phyloP scores from a whole-genome alignment of 768 basidiomycete species.

The Tephrocybe rancida region DNA sequence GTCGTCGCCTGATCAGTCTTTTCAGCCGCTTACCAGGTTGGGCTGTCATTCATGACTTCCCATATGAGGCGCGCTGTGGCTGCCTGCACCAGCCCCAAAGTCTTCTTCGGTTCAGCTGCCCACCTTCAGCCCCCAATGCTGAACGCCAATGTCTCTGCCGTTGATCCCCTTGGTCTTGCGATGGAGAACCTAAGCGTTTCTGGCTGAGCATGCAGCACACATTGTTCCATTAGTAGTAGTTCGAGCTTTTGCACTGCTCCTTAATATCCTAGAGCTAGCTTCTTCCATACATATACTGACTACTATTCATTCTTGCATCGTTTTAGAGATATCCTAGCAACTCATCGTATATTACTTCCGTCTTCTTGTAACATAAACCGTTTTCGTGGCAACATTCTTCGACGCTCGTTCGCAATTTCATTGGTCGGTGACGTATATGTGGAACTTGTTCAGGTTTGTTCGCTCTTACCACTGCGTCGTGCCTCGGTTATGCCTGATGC shows the following conservation, averaged over 20 bases:
- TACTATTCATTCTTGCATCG: neutral
- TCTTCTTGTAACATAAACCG: slow-evolving; percentile 3
- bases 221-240: neutral
- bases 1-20: slow-evolving; percentile 6
- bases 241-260: neutral
- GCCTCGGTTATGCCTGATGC: slow-evolving; percentile 45
- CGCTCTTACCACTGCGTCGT: neutral
- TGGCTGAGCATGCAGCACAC: neutral
- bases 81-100: slow-evolving; percentile 90
- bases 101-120: slow-evolving; percentile 70
- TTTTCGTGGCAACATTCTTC: neutral
- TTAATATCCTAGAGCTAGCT: neutral
- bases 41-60: slow-evolving; percentile 89
- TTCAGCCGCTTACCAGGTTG: slow-evolving; percentile 92
- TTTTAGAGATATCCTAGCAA: slow-evolving; percentile 9
- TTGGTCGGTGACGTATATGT: neutral
- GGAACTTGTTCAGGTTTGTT: neutral
- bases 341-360: slow-evolving; percentile 7
- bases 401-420: neutral
- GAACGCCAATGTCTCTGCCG: slow-evolving; percentile 39
- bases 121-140: slow-evolving; percentile 37
- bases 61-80: slow-evolving; percentile 97
- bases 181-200: slow-evolving; percentile 54
- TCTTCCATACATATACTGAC: neutral
- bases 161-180: slow-evolving; percentile 63